phyloP scores from a whole-genome alignment of 768 basidiomycete species.

The Dentipellis fragilis region DNA sequence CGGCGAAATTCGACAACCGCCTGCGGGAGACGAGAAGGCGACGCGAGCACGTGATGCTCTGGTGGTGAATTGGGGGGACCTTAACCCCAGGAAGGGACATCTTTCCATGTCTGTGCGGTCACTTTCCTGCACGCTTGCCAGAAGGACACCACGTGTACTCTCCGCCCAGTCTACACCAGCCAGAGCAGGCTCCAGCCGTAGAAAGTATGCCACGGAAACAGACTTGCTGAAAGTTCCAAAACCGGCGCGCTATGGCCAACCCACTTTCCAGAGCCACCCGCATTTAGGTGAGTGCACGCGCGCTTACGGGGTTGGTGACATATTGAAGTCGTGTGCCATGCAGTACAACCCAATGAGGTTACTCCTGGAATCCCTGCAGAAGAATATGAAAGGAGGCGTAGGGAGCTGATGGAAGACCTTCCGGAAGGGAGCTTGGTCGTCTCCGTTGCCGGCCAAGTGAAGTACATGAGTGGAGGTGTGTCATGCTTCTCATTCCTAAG shows the following conservation, averaged over 20 bases:
- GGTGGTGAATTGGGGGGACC: background rate
- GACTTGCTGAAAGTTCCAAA: slow-evolving; percentile 15
- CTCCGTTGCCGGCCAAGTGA: slow-evolving; percentile 32
- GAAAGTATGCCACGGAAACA: background rate
- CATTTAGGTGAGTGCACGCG: slow-evolving; percentile 23
- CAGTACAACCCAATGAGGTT: slow-evolving; percentile 25
- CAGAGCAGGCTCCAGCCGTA: background rate
- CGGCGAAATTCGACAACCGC: background rate
- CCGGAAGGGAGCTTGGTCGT: slow-evolving; percentile 34
- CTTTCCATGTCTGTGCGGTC: background rate
- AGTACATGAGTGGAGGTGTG: slow-evolving; percentile 28
- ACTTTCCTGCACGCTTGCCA: background rate
- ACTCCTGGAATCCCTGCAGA: slow-evolving; percentile 31
- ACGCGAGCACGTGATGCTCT: no score
- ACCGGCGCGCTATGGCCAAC: slow-evolving; percentile 34
- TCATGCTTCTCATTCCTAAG: background rate
- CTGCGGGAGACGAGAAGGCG: background rate
- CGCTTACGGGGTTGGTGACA: background rate
- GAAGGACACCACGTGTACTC: background rate
- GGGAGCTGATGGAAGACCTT: slow-evolving; percentile 29
- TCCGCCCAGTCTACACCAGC: background rate
- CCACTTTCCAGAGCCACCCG: slow-evolving; percentile 31
- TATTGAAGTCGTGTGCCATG: background rate
- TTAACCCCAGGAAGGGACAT: background rate
- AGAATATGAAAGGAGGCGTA: slow-evolving; percentile 35